Conservation (phyloP, 1,284 basidiomycete genomes). For the Lignosus rhinocerotis region DNA sequence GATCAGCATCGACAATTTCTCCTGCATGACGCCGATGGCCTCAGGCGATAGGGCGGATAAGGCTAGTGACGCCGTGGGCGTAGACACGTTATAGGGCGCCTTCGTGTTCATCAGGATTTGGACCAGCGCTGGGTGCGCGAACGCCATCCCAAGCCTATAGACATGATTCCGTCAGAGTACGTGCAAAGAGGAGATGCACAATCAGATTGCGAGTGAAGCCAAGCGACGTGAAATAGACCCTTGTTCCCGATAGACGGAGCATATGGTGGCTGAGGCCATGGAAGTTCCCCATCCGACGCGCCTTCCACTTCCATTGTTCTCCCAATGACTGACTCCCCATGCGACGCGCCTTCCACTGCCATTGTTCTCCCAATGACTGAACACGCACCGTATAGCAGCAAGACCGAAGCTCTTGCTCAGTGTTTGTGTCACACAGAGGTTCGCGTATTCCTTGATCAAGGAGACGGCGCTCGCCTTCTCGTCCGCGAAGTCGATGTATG, state of each 20-base stretch:
- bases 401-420: constrained; percentile 96
- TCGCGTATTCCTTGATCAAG: constrained; percentile 82
- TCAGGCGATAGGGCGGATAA: constrained; percentile 66
- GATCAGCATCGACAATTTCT: constrained; percentile 64
- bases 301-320: too few species aligned
- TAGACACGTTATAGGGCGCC: constrained; percentile 96
- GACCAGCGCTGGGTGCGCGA: constrained; percentile 87
- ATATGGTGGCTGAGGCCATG: too few species aligned
- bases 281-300: too few species aligned
- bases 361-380: neutral
- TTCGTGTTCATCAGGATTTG: constrained; percentile 96
- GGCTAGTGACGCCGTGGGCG: constrained; percentile 86
- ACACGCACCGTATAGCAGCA: constrained; percentile 82
- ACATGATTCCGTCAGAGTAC: neutral
- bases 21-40: constrained; percentile 67
- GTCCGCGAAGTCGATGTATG: constrained; percentile 93
- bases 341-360: too few species aligned
- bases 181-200: too few species aligned
- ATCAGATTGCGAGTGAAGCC: too few species aligned
- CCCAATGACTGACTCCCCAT: too few species aligned
- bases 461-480: constrained; percentile 64
- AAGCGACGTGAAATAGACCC: too few species aligned
- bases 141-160: constrained; percentile 81
- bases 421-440: constrained; percentile 93
- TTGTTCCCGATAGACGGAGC: too few species aligned